Evolutionary conservation across 2,329 filamentous ascomycete genomes (phyloP), one percentile per base, ranked within the genome.

Genomic region (Nigrograna mackinnonii): DNA sequence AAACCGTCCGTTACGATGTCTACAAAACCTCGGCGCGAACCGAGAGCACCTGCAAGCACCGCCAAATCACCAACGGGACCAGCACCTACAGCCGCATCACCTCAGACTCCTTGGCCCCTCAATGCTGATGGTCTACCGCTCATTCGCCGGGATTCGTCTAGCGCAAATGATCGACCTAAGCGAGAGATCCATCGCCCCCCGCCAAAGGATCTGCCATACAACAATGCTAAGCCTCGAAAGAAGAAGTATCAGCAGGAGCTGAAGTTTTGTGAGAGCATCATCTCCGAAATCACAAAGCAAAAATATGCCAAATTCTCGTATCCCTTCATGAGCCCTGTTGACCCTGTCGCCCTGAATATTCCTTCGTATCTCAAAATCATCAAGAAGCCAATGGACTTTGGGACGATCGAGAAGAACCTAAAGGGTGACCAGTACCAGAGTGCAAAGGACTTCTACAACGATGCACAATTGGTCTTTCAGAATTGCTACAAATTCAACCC

Each of bases 401-500:
- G 80, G 13, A 96, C 89, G n/a, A 87, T 96, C 61, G 77, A 81
- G 24, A 78, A 79, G 31, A 95, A 95, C 69, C 77, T 96, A 30
- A 83, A 86, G 54, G 77, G 77, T 11, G 90, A 91, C 19, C 82
- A 90, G 42, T 97, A 97, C 61, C 80, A 83, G 52, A 89, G 79
- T 43, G 79, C 89, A 1, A 91, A 90, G 66, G 91, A 96, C 34
- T 90, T 97, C 56, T 87, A 95, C 60, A 80, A 80, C 44, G 91
- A 95, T 59, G 82, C 96, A 41, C 80, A 84, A 36, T 80, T 91
- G 43, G 91, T 97, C 54, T 86, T 96, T 60, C 79, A 82, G 55
- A 99, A 99, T 67, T 96, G 92, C 68, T 90, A 84, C 74, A 86
- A 86, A 50, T 99, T 97, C 79, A 99, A 99, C 56, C 82, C 84